phyloP scores from a whole-genome alignment of 2,329 filamentous ascomycete genomes.

The Annulohypoxylon truncatum region DNA sequence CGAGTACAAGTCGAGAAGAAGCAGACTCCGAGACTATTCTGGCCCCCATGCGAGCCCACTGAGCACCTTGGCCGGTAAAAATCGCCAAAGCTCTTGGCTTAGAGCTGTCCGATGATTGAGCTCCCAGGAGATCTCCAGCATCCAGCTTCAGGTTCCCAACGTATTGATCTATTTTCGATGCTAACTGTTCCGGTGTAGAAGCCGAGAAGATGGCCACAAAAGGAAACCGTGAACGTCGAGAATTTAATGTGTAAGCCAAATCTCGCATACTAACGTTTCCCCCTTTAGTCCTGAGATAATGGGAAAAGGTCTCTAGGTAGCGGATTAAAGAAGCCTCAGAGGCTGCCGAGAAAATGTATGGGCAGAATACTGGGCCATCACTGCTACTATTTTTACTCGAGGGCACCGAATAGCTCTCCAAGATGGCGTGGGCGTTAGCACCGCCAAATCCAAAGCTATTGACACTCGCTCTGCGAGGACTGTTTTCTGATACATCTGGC shows the following conservation, averaged over 20 bases:
- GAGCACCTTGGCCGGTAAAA: conserved; percentile 6
- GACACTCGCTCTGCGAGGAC: conserved; percentile 29
- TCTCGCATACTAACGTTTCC: neutral
- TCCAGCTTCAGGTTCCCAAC: neutral
- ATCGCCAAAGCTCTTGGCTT: neutral
- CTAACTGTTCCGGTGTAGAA: neutral
- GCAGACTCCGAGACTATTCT: neutral
- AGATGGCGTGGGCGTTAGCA: conserved; percentile 1
- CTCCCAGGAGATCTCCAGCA: neutral
- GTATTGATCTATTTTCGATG: neutral
- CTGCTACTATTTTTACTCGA: neutral
- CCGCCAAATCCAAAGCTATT: conserved; percentile 24
- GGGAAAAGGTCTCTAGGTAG: neutral
- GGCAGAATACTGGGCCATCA: neutral
- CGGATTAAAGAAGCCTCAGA: neutral
- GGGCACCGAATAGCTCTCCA: neutral
- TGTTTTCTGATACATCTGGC: neutral
- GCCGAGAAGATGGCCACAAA: neutral
- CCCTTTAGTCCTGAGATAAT: neutral
- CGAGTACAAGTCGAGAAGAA: neutral
- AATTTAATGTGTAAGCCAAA: neutral
- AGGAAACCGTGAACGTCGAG: neutral
- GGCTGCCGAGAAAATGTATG: neutral
- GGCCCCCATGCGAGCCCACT: conserved; percentile 4
- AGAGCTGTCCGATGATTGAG: neutral